A percentile compares a stretch with the other conserved stretches of the same genome.
phyloP scores from a whole-genome alignment of 202 grass and related monocot species.

The Schoenoplectus tabernaemontani region DNA sequence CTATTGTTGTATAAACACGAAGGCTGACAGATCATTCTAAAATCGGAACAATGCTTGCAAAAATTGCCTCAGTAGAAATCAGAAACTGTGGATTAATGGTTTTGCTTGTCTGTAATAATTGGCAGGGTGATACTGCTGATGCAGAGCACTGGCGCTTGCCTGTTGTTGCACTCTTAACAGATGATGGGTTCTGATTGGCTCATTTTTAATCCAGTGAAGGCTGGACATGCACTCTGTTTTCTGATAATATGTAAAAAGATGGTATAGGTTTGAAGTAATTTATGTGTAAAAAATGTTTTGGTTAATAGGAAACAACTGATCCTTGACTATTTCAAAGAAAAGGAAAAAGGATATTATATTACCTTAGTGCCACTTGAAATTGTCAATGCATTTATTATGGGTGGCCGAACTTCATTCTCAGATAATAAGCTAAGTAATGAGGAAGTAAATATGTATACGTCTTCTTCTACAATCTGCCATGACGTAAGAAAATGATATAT shows the following conservation, averaged over 20 bases:
- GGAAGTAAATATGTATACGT: constrained; percentile 79
- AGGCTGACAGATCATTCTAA: background rate
- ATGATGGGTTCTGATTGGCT: background rate
- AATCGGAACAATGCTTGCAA: background rate
- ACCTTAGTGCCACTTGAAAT: constrained; percentile 70
- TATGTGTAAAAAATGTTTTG: background rate
- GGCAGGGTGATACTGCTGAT: background rate
- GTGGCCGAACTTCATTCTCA: constrained; percentile 64
- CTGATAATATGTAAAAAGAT: background rate
- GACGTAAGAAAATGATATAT: constrained; percentile 19
- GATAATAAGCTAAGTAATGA: constrained; percentile 82
- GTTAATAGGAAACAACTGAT: background rate
- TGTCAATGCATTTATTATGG: constrained; percentile 65
- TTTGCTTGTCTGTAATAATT: background rate
- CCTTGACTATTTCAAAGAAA: background rate
- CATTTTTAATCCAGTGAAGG: background rate
- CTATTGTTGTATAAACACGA: background rate
- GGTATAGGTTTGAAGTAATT: background rate
- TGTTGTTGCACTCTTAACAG: background rate
- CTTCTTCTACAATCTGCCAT: constrained; percentile 76
- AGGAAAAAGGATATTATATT: constrained; percentile 9
- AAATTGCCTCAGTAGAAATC: background rate
- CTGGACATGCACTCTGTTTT: background rate
- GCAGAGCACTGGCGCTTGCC: background rate
- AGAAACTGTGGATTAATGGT: background rate